phyloP scores from a whole-genome alignment of 2,329 filamentous ascomycete species.

The Endoconidiophora polonica region DNA sequence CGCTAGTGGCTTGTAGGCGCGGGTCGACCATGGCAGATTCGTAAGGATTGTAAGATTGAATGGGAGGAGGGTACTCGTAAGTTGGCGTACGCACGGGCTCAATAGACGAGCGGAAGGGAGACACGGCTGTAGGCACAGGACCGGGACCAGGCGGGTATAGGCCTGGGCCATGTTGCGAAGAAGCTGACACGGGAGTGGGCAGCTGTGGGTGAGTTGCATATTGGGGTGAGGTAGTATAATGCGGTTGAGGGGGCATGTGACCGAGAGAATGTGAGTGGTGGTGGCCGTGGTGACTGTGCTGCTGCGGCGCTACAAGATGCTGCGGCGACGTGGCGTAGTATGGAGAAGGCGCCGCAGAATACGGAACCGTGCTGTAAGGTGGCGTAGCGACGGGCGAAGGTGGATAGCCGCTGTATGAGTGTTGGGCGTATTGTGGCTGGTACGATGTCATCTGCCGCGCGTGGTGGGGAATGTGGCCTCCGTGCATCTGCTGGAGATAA shows the following conservation, averaged over 20 bases:
- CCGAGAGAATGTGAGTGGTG: constrained; percentile 14
- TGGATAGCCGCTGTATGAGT: constrained; percentile 18
- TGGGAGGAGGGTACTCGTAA: constrained; percentile 26
- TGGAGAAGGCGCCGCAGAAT: constrained; percentile 24
- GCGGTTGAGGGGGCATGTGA: constrained; percentile 18
- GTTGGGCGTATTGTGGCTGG: constrained; percentile 24
- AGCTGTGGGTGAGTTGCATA: constrained; percentile 20
- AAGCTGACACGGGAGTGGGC: constrained; percentile 13
- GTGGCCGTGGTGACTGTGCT: constrained; percentile 11
- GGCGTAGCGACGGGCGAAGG: constrained; percentile 36
- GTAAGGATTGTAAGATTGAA: constrained; percentile 10
- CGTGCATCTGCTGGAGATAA: constrained; percentile 20
- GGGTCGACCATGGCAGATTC: constrained; percentile 27
- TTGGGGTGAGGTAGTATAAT: constrained; percentile 18
- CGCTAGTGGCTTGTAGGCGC: constrained; percentile 20
- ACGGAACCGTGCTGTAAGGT: constrained; percentile 27
- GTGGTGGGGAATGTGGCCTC: constrained; percentile 15
- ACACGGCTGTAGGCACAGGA: constrained; percentile 12
- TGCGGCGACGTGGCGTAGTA: constrained; percentile 15
- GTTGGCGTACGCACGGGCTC: constrained; percentile 10
- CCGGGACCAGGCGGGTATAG: constrained; percentile 1
- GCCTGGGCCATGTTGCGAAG: constrained; percentile 15
- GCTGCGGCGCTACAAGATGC: constrained; percentile 18
- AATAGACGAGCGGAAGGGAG: constrained; percentile 5
- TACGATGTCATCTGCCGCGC: constrained; percentile 17